phyloP scores from a whole-genome alignment of 164 flowering plant species.

The Amborella trichopoda region DNA sequence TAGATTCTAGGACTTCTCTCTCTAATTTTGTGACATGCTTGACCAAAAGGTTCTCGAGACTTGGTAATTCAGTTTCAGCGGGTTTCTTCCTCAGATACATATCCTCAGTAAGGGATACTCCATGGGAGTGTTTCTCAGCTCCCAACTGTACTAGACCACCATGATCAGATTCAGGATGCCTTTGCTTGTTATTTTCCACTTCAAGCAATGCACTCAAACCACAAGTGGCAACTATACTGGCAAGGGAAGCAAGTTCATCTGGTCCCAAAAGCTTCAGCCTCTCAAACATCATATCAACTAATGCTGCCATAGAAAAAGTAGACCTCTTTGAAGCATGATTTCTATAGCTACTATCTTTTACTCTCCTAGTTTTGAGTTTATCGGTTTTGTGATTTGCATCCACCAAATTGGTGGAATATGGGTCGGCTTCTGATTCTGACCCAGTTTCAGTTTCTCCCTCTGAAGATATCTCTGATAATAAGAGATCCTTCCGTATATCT shows the following conservation, averaged over 20 bases:
- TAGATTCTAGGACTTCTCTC: slow-evolving; percentile 53
- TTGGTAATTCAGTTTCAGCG: slow-evolving; percentile 42
- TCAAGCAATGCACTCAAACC: slow-evolving; percentile 84
- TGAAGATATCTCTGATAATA: slow-evolving; percentile 25
- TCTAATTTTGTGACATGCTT: slow-evolving; percentile 80
- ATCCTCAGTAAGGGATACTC: slow-evolving; percentile 4
- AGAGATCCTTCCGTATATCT: slow-evolving; percentile 25
- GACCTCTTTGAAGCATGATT: background rate
- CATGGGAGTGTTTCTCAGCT: slow-evolving; percentile 8
- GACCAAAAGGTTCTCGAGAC: slow-evolving; percentile 76
- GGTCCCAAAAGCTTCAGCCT: slow-evolving; percentile 64
- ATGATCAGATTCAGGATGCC: slow-evolving; percentile 11
- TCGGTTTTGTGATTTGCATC: background rate
- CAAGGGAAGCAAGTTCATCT: slow-evolving; percentile 84
- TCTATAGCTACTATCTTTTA: too few species aligned
- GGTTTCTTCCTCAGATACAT: slow-evolving; percentile 20
- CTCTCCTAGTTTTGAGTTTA: too few species aligned
- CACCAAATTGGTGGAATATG: slow-evolving; percentile 8
- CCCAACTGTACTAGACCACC: slow-evolving; percentile 17
- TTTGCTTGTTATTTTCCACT: slow-evolving; percentile 31
- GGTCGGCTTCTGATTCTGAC: slow-evolving; percentile 23
- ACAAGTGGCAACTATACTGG: slow-evolving; percentile 92
- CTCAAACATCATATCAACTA: slow-evolving; percentile 65
- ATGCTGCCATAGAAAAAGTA: slow-evolving; percentile 19
- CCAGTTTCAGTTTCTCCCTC: slow-evolving; percentile 44